These are phyloP conservation scores for Cercospora zeina DNA, from an alignment of 2,329 filamentous ascomycete genomes.

Conservation along the genomic window DNA sequence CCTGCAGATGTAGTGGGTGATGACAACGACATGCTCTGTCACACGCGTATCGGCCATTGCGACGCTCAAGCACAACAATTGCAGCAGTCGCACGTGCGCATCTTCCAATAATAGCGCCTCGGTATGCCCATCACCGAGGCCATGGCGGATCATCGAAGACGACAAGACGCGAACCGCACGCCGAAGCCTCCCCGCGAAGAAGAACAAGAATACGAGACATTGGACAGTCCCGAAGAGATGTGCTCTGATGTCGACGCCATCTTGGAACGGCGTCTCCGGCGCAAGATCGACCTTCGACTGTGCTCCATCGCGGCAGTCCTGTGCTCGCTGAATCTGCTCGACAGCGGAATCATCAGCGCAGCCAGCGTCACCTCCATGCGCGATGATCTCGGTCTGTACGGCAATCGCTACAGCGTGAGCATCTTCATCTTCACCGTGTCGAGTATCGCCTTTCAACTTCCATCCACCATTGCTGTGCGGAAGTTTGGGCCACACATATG, in stretches of 20 bases:
- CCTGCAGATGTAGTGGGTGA: background rate
- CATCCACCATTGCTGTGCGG: slow-evolving; percentile 66
- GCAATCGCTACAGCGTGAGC: slow-evolving; percentile 66
- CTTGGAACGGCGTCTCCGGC: slow-evolving; percentile 52
- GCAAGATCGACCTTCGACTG: slow-evolving; percentile 66
- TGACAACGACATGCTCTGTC: slow-evolving; percentile 1
- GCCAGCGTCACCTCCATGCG: slow-evolving; percentile 70
- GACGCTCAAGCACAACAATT: background rate
- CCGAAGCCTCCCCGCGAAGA: background rate
- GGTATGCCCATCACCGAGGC: background rate
- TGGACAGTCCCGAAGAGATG: background rate
- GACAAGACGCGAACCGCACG: background rate
- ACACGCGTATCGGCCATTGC: background rate
- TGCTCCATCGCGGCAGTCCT: slow-evolving; percentile 71
- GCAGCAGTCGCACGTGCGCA: background rate
- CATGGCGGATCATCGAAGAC: slow-evolving; percentile 1
- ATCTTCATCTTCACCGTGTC: slow-evolving; percentile 74
- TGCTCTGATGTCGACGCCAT: background rate
- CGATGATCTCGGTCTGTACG: slow-evolving; percentile 61
- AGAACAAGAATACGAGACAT: background rate
- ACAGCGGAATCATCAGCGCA: slow-evolving; percentile 68
- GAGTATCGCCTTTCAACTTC: slow-evolving; percentile 67
- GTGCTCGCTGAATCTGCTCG: slow-evolving; percentile 68
- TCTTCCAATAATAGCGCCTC: background rate
- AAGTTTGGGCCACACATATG: slow-evolving; percentile 64